Evolutionary conservation across 441 rosid species (phyloP), one percentile per base, ranked within the genome.

Genomic region (Codiaeum variegatum): DNA sequence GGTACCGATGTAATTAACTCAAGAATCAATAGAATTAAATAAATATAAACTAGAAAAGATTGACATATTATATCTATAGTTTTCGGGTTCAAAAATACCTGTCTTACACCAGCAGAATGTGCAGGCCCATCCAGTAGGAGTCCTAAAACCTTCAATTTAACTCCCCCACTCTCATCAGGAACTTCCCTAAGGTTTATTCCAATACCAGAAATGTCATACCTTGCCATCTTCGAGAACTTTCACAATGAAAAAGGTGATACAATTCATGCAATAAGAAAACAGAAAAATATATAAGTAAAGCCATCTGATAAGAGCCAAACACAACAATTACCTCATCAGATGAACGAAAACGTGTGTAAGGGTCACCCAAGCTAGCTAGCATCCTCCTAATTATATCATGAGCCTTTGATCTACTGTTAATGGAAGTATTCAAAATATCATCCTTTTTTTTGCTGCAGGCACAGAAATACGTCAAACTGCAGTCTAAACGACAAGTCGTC

Each of bases 201-300:
- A 69, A 94, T 85, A 79, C 98, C 98, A 54, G 88, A 84, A 78
- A 94, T 86, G 79, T 94, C 97, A 82, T 92, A 94, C 83, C 95
- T 87, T 12, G 91, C 97, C 97, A 94, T 92, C 91, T 86, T 94
- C 75, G 98, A 85, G 76, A 94, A 90, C 98, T 93, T 88, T 77
- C 76, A 75, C 71, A 56, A 44, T 69, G 36, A 79, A 72, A 82
- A 71, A 77, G 70, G 77, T 28, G 66, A 83, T 44, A 80, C 15
- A 77, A 63, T 60, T 62, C 82, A 81, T 34, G 65, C 69, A 76
- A 73, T 52, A 74, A 67, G 44, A 73, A 71, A 78, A 80, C 83
- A 78, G 78, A 84, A 84, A 70, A 77, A 13, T 51, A 70, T 40
- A 67, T 76, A 70, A 82, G 82, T 62, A 71, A 62, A 74, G 47